Base-by-base conservation (phyloP, 768 basidiomycete genomes). In the Tricholoma sp. region DNA sequence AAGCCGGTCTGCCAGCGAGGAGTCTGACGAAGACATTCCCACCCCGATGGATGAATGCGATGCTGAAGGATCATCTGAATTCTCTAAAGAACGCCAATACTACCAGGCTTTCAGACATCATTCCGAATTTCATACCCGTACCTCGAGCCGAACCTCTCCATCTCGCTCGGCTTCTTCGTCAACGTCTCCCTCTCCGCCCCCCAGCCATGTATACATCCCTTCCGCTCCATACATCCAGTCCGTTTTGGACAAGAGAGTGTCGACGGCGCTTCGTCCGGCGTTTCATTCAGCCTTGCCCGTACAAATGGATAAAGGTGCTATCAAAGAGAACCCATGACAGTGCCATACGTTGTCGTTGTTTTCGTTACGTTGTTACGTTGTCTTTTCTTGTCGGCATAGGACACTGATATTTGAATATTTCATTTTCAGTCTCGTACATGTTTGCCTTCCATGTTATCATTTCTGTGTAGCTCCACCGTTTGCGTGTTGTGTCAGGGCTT, bases 191-290 rank as follows among this genome's bases (percentile, higher is more conserved):
- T 59, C 66, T 1, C 58, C 66, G 29, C 56, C 61, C 2, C 59
- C 46, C 9, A 56, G 63, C 12, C 61, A 59, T 34, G 59, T 61
- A 10, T 74, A 73, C 39, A 70, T 55, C 31, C 67, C 72, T 1
- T 73, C 72, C 5, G 63, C 66, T 5, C 70, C 69, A 1, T 72
- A 69, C 53, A 55, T 68, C 22, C 69, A 63, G 50, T 71, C 67
- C n/a, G 60, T 67, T 14, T 60, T 66, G 12, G 70, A 72, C 47
- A 55, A 66, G 14, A 65, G 66, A 21, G 74, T 75, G 50, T 72
- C 72, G 6, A 75, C 73, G 5, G 70, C 68, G 12, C 62, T 74
- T 37, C 64, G 74, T 24, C 74, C 74, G 16, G 74, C 68, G 5
- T 72, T 72, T 52, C 57, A 64, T 59, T 27, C 54, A 3, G 51